Evolutionary conservation across 768 basidiomycete genomes (phyloP), one percentile per base, ranked within the genome.

Genomic region (Dacryopinax spathularia): DNA sequence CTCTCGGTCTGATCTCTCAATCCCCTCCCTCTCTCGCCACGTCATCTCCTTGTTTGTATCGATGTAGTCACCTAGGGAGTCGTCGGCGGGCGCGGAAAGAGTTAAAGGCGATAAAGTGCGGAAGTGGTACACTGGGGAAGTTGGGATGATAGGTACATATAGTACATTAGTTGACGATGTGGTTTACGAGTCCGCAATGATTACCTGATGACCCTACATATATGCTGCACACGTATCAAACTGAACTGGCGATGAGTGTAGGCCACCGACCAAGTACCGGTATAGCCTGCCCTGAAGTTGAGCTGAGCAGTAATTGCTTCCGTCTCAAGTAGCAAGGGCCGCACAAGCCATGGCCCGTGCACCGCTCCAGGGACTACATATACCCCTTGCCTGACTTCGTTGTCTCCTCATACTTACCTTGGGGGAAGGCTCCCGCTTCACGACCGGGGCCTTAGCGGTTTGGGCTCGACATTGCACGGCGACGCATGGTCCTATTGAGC

Each of bases 391-490:
- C 48, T 20, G 25, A 20, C 48, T 5, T 31, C 25, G 48, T 10
- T 56, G 20, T 15, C 48, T 15, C 12, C 29, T 29, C 48, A 56
- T 56, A 56, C 48, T 56, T 56, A 56, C 48, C 48, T 56, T 56
- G 48, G 48, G 48, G 48, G 48, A 56, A 56, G 48, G 20, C 48
- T 56, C 48, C 48, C 48, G 48, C 48, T 56, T 56, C 48, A 56
- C 31, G 48, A 56, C 20, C 48, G 48, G 48, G 48, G 48, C 20
- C 25, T 56, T 56, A 56, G 48, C 48, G 48, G 48, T 56, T 56
- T 56, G 48, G 48, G 48, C 48, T 56, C 48, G 48, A 56, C 48
- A 56, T 56, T 56, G 48, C 48, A 56, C 48, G 48, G 48, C 48
- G 48, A 56, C 48, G 5, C 48, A 56, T 56, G 10, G 48, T 56